phyloP scores from a whole-genome alignment of 495 filamentous ascomycete species.

The Xylaria castorea region DNA sequence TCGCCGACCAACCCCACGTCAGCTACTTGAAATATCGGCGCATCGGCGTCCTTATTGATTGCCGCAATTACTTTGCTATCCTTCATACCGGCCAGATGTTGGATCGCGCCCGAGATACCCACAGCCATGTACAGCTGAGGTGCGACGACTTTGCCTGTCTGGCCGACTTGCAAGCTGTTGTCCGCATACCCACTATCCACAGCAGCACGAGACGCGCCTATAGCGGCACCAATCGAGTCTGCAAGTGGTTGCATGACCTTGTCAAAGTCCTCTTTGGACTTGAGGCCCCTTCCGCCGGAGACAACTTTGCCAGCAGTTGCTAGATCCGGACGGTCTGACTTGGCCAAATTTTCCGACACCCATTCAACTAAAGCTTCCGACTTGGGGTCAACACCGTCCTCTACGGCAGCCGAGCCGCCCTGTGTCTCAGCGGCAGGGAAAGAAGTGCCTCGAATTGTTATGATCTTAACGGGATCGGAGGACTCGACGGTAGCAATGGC shows the following conservation, averaged over 20 bases:
- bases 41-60: constrained; percentile 97
- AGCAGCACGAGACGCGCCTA: constrained; percentile 92
- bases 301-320: constrained; percentile 87
- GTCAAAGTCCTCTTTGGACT: constrained; percentile 98
- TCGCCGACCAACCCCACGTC: constrained; percentile 96
- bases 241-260: constrained; percentile 88
- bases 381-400: constrained; percentile 76
- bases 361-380: constrained; percentile 75
- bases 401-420: constrained; percentile 62
- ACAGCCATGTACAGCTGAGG: constrained; percentile 94
- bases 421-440: constrained; percentile 69
- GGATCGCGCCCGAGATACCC: constrained; percentile 95
- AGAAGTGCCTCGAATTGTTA: constrained; percentile 92
- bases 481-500: constrained; percentile 97
- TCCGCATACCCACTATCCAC: constrained; percentile 99
- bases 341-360: constrained; percentile 91
- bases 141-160: constrained; percentile 98
- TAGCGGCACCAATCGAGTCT: constrained; percentile 88
- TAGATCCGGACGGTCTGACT: constrained; percentile 94
- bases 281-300: constrained; percentile 91
- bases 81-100: constrained; percentile 99
- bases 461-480: constrained; percentile 80
- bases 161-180: constrained; percentile 97
- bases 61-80: constrained; percentile 99
- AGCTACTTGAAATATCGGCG: constrained; percentile 97